Evolutionary conservation across 345 rosid genomes (phyloP), one percentile per base, ranked within the genome.

Genomic region (Hibiscus trionum): DNA sequence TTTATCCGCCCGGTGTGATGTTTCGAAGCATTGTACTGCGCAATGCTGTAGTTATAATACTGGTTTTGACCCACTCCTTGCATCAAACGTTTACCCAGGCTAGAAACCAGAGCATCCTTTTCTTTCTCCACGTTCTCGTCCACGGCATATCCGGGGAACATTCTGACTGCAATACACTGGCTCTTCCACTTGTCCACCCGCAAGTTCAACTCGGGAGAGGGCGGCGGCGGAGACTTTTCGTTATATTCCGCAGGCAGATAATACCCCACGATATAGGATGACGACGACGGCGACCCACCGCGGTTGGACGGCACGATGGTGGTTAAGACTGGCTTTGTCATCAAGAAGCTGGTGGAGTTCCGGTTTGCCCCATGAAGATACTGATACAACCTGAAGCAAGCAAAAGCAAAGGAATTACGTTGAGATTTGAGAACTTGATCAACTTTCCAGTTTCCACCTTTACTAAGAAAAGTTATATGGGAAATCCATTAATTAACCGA

Each of bases 271-370:
- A 6, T 24, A 69, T 64, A 78, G 1, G 17, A 11, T 29, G 76
- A 21, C 29, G 35, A 3, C 2, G 44, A 8, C 47, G 14, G 11
- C 46, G 55, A 50, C 19, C 17, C n/a, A 4, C 56, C 73, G 5
- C 61, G 8, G 62, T 78, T 4, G 4, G 77, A 69, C 10, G 61
- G 66, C 4, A 7, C 52, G 16, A 78, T 37, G 72, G 49, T 84
- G 62, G 89, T 86, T 53, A 83, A 21, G 24, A 80, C 85, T 12
- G 87, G 89, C 71, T 84, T 84, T 10, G 86, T 86, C 53, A 80
- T 71, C 11, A 59, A 8, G 11, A 83, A 46, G 16, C 17, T 63
- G 46, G 75, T 24, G 16, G 76, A 26, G 69, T 83, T 75, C 9
- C 69, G 66, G 72, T 86, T 86, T 7, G 65, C 84, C 17, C 87